Percentiles rank a stretch among this genome's conserved stretches.
These are phyloP conservation scores for Chalaropsis ovoidea DNA, from an alignment of 2,329 filamentous ascomycete species.

Conservation along the genomic window DNA sequence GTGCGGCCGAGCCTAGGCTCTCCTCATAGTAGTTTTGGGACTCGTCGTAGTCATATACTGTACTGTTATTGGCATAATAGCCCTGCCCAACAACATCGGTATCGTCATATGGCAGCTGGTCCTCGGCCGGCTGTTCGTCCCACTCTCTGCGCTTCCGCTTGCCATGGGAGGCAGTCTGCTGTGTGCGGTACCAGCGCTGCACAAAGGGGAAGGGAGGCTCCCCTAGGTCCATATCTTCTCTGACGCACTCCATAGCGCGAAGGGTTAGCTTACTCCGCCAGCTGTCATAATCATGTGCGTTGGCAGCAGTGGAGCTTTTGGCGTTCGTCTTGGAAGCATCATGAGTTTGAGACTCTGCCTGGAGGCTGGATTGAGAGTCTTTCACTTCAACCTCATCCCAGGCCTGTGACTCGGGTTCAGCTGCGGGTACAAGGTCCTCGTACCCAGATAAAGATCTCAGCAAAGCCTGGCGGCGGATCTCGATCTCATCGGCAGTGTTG, in stretches of 20 bases:
- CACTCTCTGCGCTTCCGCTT: constrained; percentile 41
- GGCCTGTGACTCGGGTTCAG: neutral
- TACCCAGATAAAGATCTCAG: constrained; percentile 38
- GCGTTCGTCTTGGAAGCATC: neutral
- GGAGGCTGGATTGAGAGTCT: constrained; percentile 25
- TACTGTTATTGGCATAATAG: neutral
- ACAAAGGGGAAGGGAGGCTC: constrained; percentile 82
- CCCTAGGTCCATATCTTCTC: constrained; percentile 56
- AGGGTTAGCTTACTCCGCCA: constrained; percentile 69
- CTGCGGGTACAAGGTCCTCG: constrained; percentile 2
- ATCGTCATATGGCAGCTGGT: constrained; percentile 26
- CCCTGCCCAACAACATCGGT: constrained; percentile 21
- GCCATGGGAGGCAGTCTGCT: constrained; percentile 53
- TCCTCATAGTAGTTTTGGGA: constrained; percentile 8
- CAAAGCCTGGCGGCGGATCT: constrained; percentile 18
- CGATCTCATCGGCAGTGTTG: constrained; percentile 16
- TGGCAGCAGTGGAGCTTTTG: too few species aligned
- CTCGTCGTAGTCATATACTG: constrained; percentile 31
- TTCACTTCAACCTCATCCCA: constrained; percentile 24
- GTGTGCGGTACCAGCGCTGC: constrained; percentile 67
- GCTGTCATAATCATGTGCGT: constrained; percentile 35
- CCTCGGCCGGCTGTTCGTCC: constrained; percentile 36
- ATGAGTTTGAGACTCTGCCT: constrained; percentile 37
- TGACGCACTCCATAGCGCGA: constrained; percentile 71
- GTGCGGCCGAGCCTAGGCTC: neutral